Percentiles rank a stretch among this genome's conserved stretches.
Conservation (phyloP, 768 basidiomycete species). For the Baorangia bicolor region DNA sequence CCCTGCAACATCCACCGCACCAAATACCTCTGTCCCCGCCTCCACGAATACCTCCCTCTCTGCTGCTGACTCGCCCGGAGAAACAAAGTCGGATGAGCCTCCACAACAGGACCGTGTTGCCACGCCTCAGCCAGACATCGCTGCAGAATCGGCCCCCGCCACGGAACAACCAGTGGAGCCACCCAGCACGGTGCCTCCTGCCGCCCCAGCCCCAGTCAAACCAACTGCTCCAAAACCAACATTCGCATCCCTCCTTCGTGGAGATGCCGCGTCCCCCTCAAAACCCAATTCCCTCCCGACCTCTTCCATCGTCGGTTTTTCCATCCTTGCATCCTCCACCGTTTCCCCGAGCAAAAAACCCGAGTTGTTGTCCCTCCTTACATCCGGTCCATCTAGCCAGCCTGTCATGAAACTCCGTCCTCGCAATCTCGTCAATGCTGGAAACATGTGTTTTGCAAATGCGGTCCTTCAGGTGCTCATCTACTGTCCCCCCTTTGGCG, state of each 20-base stretch:
- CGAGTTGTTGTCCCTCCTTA: constrained; percentile 57
- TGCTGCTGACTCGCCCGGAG: constrained; percentile 24
- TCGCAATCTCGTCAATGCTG: constrained; percentile 87
- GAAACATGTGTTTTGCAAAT: constrained; percentile 98
- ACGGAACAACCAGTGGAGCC: constrained; percentile 1
- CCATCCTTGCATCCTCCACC: constrained; percentile 50
- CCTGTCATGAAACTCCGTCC: constrained; percentile 47
- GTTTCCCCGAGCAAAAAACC: constrained; percentile 41
- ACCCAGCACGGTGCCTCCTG: not conserved
- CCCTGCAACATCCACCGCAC: constrained; percentile 48
- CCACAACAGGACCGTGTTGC: constrained; percentile 13
- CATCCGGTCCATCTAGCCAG: constrained; percentile 33
- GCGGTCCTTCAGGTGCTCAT: constrained; percentile 88
- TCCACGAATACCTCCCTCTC: constrained; percentile 64
- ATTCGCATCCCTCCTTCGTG: constrained; percentile 71
- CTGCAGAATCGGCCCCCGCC: not conserved
- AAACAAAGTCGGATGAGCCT: constrained; percentile 2
- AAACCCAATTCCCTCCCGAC: constrained; percentile 57
- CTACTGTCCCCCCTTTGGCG: constrained; percentile 86
- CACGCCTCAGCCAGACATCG: constrained; percentile 12
- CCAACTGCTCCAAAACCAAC: constrained; percentile 53
- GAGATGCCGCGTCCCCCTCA: constrained; percentile 39
- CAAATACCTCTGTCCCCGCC: constrained; percentile 46
- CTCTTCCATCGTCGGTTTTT: constrained; percentile 72
- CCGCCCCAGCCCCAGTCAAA: constrained; percentile 19